These are phyloP conservation scores for Eucalyptus erythrocorys DNA, from an alignment of 345 rosid genomes.

Conservation along the genomic window DNA sequence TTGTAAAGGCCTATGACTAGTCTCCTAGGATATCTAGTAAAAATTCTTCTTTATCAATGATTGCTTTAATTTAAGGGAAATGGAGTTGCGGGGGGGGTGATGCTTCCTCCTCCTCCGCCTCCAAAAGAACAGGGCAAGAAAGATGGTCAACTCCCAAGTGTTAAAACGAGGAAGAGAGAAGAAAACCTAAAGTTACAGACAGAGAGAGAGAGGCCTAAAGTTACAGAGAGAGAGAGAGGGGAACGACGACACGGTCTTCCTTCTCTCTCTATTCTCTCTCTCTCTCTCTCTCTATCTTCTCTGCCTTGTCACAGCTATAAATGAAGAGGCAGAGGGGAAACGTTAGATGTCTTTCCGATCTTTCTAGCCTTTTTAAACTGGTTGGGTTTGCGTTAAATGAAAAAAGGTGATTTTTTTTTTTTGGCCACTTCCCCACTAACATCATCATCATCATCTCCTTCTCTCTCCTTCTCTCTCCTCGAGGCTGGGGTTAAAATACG, in stretches of 20 bases:
- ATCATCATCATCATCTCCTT: neutral
- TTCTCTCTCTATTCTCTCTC: neutral
- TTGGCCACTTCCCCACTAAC: neutral
- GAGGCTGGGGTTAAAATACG: neutral
- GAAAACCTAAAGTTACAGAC: neutral
- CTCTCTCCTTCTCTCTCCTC: neutral
- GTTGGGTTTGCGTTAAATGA: neutral
- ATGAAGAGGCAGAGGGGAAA: neutral
- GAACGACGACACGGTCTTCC: neutral
- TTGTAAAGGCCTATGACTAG: neutral
- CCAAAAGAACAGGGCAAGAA: neutral
- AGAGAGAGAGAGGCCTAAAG: neutral
- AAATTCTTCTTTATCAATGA: neutral
- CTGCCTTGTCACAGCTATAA: neutral
- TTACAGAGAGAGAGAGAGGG: neutral
- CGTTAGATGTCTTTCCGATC: neutral
- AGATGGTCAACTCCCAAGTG: neutral
- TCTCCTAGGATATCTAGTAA: neutral
- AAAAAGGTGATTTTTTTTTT: neutral
- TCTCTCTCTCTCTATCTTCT: neutral
- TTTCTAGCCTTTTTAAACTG: neutral
- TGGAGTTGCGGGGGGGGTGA: neutral
- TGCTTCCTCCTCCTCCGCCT: neutral
- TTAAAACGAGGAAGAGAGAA: neutral
- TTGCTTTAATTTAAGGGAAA: neutral